Evolutionary conservation across 129 eudicot species (phyloP), one percentile per base, ranked within the genome.

Genomic region (Tagetes patula): DNA sequence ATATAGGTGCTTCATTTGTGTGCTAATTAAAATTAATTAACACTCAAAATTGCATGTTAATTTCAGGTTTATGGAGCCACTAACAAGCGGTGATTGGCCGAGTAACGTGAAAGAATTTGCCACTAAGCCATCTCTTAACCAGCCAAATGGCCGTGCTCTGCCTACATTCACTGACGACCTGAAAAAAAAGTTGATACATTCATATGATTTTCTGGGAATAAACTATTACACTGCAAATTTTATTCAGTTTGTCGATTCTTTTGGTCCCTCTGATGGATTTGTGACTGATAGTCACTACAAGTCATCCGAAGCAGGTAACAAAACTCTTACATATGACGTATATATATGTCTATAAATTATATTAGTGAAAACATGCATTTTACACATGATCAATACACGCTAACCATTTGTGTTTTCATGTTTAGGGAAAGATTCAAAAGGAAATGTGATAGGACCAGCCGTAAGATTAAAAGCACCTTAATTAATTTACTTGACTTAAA

Each of bases 201-300:
- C 92, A 6, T 84, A 80, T 67, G 92, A 87, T 78, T 89, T 84
- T 76, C 41, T 87, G 20, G 92, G 96, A 73, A 50, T 89, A 46
- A 87, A 87, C 64, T 89, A 89, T 76, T 89, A 89, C 74, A 75
- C 85, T 6, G 58, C 90, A 2, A 62, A 37, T 53, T 89, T 65
- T 49, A 88, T 78, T 0, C 36, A 20, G 43, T 36, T 65, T 55
- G 33, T 41, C 13, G 40, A 65, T 8, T 31, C 67, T 53, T 10
- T 11, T 50, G 36, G 42, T 60, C 66, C 54, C 7, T 27, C 72
- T 13, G 7, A 13, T 0, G 83, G 81, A 53, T 83, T 70, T 61
- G 27, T 20, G 2, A 73, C 73, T 0, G 91, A 81, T 64, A 11
- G 61, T 65, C 78, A 73, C n/a, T 62, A 49, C 61, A 4, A 40